Evolutionary conservation across 208 protist species (phyloP), one percentile per base, ranked within the genome.

Genomic region (Leishmania tarentolae): DNA sequence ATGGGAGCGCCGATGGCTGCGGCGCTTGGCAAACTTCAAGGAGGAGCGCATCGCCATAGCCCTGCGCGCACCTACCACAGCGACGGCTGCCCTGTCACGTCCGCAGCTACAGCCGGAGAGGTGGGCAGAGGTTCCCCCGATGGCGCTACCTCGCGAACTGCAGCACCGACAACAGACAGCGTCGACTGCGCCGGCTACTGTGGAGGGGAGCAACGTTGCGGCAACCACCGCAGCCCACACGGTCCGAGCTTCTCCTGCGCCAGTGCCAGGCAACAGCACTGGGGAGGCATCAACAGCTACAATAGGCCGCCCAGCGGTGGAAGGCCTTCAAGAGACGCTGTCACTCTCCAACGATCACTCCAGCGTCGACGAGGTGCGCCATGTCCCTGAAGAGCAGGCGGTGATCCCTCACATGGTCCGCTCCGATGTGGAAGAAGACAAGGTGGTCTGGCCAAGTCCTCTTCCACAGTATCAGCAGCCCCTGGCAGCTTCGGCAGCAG

Each of bases 1-100:
- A 74, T 92, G 84, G 84, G 91, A 94, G 65, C 85, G 85, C 35
- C 75, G 84, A 8, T 75, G 85, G 75, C 76, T 91, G 44, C 80
- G 82, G 44, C 47, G 83, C 37, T 76, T 84, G 63, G 86, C 79
- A 2, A 72, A 42, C 42, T 92, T 90, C 61, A 82, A 79, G 76
- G 91, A 94, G 66, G 83, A 52, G 15, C 73, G 78, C 3, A 82
- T 91, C 21, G 79, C 73, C 35, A 83, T 79, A 13, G 78, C 83
- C 44, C 68, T 83, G 59, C 57, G 53, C 21, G 76, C 75, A 21
- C 59, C 77, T 8, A n/a, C 77, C 11, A 66, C 46, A 35, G 40
- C 74, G 11, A 40, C 40, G 1, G 53, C 74, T 5, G 52, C 35
- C 17, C 52, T 76, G 31, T 9, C 35, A 11, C 72, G 35, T 19